phyloP scores from a whole-genome alignment of 352 stramenopile genomes.

The Pythium angustatum region DNA sequence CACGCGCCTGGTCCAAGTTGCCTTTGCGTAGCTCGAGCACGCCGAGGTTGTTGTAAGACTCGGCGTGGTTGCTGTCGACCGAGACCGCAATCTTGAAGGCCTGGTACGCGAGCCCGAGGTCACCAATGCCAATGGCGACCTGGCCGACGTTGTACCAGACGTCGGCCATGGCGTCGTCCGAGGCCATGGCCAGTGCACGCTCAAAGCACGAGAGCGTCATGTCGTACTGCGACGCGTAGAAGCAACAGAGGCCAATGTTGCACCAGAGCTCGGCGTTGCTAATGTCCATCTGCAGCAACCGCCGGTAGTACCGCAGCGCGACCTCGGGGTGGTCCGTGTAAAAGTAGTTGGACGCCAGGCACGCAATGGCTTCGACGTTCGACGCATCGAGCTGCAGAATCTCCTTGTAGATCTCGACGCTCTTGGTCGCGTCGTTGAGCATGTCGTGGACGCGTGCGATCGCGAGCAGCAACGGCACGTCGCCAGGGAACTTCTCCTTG shows the following conservation, averaged over 20 bases:
- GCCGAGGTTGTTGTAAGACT: constrained; percentile 91
- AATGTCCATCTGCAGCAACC: constrained; percentile 93
- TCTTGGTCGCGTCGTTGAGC: constrained; percentile 86
- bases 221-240: constrained; percentile 94
- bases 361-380: constrained; percentile 91
- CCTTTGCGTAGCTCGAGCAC: constrained; percentile 90
- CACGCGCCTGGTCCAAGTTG: constrained; percentile 83
- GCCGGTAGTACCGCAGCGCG: constrained; percentile 91
- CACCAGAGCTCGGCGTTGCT: constrained; percentile 92
- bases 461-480: constrained; percentile 80
- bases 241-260: constrained; percentile 94
- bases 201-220: constrained; percentile 94
- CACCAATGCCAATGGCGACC: constrained; percentile 91
- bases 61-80: constrained; percentile 90
- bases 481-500: constrained; percentile 66
- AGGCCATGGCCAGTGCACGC: constrained; percentile 82
- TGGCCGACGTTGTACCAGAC: constrained; percentile 96
- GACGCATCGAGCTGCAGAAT: constrained; percentile 87
- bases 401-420: constrained; percentile 85
- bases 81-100: constrained; percentile 93
- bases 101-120: constrained; percentile 92
- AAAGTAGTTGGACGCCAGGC: constrained; percentile 92
- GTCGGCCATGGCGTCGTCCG: constrained; percentile 90
- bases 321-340: constrained; percentile 93
- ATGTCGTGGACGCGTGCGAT: constrained; percentile 92